Evolutionary conservation across 1,284 basidiomycete species (phyloP), one percentile per base, ranked within the genome.

Genomic region (Ustilago hordei): DNA sequence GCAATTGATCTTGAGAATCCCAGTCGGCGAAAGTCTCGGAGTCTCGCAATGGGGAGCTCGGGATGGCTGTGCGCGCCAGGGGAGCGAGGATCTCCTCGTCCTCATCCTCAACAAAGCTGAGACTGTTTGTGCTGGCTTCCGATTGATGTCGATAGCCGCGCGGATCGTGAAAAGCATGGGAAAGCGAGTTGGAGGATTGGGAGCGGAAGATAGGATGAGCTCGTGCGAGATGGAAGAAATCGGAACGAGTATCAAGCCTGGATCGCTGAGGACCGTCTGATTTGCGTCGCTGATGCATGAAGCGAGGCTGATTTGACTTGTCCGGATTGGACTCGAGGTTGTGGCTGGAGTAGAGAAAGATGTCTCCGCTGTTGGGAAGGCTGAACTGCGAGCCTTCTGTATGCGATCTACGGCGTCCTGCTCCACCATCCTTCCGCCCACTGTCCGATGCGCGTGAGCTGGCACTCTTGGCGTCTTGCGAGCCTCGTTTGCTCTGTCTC

Each of bases 251-350:
- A n/a, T 70, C 68, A 35, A 62, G 34, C 31, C 52, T 62, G 45
- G 57, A 64, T 5, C 74, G 65, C 43, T 63, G 59, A 15, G 69
- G 74, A 11, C 74, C 74, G 41, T 76, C 74, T 1, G 74, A 76
- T 45, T 72, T 72, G 69, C 69, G 69, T 43, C 74, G 65, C 60
- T 76, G 74, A 55, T 76, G 69, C 17, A 65, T 32, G 32, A 69
- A 65, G 38, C 69, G 69, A 43, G 59, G 56, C 23, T 58, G 64
- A 8, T 57, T 19, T 17, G 56, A 34, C 34, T 47, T 58, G 1
- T 67, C 61, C n/a, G 64, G 55, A 54, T 54, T 60, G 13, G 64
- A 32, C 8, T 64, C 66, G 35, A 65, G 35, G 13, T 71, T 75
- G 56, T 57, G 55, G 55, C 76, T 72, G 17, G 67, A 69, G 32